These are phyloP conservation scores for Favolaschia claudopus DNA, from an alignment of 768 basidiomycete genomes.

Conservation along the genomic window DNA sequence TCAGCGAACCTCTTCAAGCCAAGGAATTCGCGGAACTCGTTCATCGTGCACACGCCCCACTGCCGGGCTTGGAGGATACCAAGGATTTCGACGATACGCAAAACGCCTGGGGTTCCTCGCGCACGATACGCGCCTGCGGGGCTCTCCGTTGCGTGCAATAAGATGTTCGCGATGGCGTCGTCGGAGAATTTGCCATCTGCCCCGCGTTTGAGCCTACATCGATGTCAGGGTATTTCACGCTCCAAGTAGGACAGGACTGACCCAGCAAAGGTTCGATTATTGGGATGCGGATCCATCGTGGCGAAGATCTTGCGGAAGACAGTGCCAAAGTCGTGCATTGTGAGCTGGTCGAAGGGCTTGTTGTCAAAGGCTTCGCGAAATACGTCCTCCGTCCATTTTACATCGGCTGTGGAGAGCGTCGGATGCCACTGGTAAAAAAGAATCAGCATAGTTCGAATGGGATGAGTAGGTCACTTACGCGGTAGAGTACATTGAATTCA, in stretches of 20 bases:
- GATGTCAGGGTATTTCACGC: slow-evolving; percentile 10
- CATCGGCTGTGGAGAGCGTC: slow-evolving; percentile 55
- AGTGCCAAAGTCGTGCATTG: slow-evolving; percentile 32
- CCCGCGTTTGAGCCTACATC: slow-evolving; percentile 52
- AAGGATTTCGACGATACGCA: slow-evolving; percentile 63
- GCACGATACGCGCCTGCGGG: slow-evolving; percentile 57
- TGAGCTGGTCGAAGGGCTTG: slow-evolving; percentile 45
- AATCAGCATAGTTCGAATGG: background rate
- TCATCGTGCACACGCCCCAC: slow-evolving; percentile 67
- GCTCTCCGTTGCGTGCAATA: slow-evolving; percentile 53
- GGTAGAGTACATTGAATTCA: slow-evolving; percentile 68
- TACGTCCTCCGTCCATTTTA: slow-evolving; percentile 55
- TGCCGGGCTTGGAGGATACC: slow-evolving; percentile 59
- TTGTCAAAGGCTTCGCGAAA: slow-evolving; percentile 51
- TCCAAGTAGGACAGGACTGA: slow-evolving; percentile 28
- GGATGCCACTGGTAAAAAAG: slow-evolving; percentile 59
- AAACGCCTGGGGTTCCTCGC: slow-evolving; percentile 52
- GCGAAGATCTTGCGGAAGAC: slow-evolving; percentile 27
- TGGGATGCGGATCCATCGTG: slow-evolving; percentile 30
- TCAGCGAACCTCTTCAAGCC: slow-evolving; percentile 53
- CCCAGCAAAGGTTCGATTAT: slow-evolving; percentile 56
- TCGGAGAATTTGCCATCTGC: slow-evolving; percentile 59
- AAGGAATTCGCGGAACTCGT: slow-evolving; percentile 61
- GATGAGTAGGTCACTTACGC: slow-evolving; percentile 35
- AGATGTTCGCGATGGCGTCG: slow-evolving; percentile 54